These are phyloP conservation scores for Auricularia heimuer DNA, from an alignment of 768 basidiomycete species.

Conservation along the genomic window DNA sequence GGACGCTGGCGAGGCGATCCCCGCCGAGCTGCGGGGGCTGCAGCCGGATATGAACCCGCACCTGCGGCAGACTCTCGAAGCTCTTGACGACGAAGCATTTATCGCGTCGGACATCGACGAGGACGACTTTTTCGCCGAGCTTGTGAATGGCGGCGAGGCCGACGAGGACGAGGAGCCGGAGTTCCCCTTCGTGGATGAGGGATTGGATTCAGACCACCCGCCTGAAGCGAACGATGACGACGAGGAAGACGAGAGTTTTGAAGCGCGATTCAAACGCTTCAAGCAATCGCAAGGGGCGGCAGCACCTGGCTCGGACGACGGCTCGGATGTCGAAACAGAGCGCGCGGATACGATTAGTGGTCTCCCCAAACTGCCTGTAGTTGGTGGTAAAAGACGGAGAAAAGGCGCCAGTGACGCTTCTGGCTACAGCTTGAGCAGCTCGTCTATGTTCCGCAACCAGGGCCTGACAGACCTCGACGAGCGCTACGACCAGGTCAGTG, in stretches of 20 bases:
- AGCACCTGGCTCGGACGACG: conserved; percentile 31
- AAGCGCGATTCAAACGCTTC: conserved; percentile 71
- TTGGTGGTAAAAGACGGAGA: conserved; percentile 61
- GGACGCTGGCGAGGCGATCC: conserved; percentile 59
- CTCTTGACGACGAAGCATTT: conserved; percentile 92
- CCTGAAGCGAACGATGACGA: conserved; percentile 28
- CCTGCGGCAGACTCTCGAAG: conserved; percentile 84
- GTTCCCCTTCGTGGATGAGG: conserved; percentile 59
- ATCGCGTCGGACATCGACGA: conserved; percentile 69
- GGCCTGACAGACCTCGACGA: conserved; percentile 84
- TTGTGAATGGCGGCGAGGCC: conserved; percentile 65
- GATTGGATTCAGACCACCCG: conserved; percentile 15
- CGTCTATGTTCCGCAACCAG: conserved; percentile 89
- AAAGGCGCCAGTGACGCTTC: conserved; percentile 77
- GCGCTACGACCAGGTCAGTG: conserved; percentile 78
- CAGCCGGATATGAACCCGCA: conserved; percentile 96
- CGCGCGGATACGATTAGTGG: conserved; percentile 73
- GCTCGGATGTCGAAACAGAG: conserved; percentile 37
- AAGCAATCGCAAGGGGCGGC: conserved; percentile 40
- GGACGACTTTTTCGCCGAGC: conserved; percentile 56
- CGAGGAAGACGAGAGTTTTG: conserved; percentile 48
- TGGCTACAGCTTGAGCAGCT: conserved; percentile 95
- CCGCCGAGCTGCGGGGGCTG: conserved; percentile 75
- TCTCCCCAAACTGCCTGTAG: conserved; percentile 66
- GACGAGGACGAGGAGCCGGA: conserved; percentile 47